Evolutionary conservation across 306 rosid species (phyloP).

Genomic region (Fagus crenata): DNA sequence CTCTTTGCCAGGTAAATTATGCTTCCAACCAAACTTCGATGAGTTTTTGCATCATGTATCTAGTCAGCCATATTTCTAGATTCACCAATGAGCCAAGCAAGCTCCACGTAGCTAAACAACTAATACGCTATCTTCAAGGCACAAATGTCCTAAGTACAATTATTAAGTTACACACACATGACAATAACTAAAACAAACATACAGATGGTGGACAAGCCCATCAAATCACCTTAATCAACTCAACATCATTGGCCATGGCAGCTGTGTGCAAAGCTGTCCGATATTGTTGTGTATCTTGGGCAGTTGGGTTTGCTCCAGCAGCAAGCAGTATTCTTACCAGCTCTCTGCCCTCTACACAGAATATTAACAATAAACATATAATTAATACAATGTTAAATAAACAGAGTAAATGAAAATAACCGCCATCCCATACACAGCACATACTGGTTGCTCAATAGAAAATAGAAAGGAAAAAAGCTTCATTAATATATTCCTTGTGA

Average conservation of each 20-base stretch:
- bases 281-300: conserved; percentile 82
- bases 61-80: no score
- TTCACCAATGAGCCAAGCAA: no score
- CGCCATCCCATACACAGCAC: conserved; percentile 3
- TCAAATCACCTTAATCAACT: conserved; percentile 73
- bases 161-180: background rate
- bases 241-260: conserved; percentile 89
- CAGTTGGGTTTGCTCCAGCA: conserved; percentile 89
- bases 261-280: conserved; percentile 96
- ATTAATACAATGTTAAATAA: background rate
- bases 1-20: no score
- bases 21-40: no score
- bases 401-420: background rate
- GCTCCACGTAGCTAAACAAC: no score
- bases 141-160: background rate
- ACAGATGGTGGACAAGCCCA: conserved; percentile 5
- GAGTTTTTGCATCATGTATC: no score
- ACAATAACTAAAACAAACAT: background rate
- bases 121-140: no score
- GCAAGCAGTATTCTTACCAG: conserved; percentile 84
- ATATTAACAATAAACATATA: conserved; percentile 11
- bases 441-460: background rate
- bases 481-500: background rate
- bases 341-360: conserved; percentile 80
- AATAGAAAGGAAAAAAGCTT: background rate